Base-by-base conservation (phyloP, 495 filamentous ascomycete genomes). In the Daldinia loculata region DNA sequence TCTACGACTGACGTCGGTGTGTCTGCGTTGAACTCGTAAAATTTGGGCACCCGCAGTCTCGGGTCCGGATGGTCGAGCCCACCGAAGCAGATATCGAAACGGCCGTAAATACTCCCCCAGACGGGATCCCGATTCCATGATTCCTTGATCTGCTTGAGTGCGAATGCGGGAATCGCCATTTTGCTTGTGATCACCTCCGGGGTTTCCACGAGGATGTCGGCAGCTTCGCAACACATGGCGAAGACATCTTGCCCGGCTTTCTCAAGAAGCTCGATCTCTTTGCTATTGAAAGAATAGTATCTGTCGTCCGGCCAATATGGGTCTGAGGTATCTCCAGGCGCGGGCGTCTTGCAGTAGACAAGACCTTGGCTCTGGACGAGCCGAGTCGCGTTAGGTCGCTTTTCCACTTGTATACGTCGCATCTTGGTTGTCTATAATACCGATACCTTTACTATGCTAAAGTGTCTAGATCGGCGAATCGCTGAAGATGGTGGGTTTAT, bases 21-120 rank as follows among this genome's bases (percentile, higher is more conserved):
- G 34, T 63, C 61, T 2, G 61, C 61, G 24, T 63, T 63, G 61
- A 63, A 63, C 61, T 63, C 48, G 34, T 63, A 63, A n/a, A 63
- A 63, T 14, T 63, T 63, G 12, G 61, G 61, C 29, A 43, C 34
- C 17, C 61, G 61, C 19, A 63, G 50, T 19, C 61, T 39, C 22
- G 61, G 22, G 50, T 63, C 61, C 14, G 48, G 48, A n/a, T 63
- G 48, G 19, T 55, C 61, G 15, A 63, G 48, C n/a, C 61, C 61
- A 1, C 61, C 61, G 32, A 53, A 63, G 61, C 61, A 63, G 19
- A 63, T n/a, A 15, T 63, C 61, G 32, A 63, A 63, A 17, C 61
- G 61, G 2, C 61, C 61, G 24, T 63, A 63, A 1, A 63, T 19
- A 15, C 61, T 63, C 11, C 48, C 61, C 61, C 61, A 55, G 0